Evolutionary conservation across 495 filamentous ascomycete species (phyloP).

Genomic region (Astrocystis sublimbata): DNA sequence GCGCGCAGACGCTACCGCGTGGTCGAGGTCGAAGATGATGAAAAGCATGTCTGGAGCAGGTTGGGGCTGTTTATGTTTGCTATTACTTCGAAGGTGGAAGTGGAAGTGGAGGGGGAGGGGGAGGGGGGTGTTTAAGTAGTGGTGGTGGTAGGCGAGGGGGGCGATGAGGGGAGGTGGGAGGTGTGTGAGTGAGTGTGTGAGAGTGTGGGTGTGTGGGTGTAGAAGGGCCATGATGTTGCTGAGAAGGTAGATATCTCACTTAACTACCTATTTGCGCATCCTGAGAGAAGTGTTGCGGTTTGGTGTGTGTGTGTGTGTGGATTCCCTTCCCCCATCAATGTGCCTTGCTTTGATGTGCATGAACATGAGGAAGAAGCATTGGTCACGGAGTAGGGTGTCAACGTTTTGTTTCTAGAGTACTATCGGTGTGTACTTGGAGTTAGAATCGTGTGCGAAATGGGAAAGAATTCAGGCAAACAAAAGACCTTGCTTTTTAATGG

Average conservation of each 20-base stretch:
- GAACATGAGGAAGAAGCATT: not conserved
- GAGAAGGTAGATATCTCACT: not conserved
- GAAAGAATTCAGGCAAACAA: not conserved
- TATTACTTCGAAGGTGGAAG: slow-evolving; percentile 35
- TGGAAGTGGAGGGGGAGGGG: not conserved
- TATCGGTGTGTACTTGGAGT: slow-evolving; percentile 2
- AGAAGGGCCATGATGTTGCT: too few species aligned
- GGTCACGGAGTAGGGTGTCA: slow-evolving; percentile 5
- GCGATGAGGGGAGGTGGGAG: too few species aligned
- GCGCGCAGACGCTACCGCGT: slow-evolving; percentile 65
- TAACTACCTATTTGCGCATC: not conserved
- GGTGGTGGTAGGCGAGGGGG: too few species aligned
- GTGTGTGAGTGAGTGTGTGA: not conserved
- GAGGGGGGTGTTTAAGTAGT: not conserved
- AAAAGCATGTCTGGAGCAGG: slow-evolving; percentile 59
- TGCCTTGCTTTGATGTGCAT: too few species aligned
- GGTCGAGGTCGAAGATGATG: slow-evolving; percentile 65
- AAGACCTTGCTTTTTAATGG: too few species aligned
- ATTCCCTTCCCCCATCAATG: too few species aligned
- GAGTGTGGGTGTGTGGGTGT: not conserved
- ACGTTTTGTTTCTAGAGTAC: not conserved
- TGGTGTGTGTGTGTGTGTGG: not conserved
- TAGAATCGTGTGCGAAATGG: not conserved
- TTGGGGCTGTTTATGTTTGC: slow-evolving; percentile 66
- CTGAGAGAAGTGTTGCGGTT: not conserved